Conservation (phyloP, 2,329 filamentous ascomycete genomes). For the Arthrobotrys entomopaga region DNA sequence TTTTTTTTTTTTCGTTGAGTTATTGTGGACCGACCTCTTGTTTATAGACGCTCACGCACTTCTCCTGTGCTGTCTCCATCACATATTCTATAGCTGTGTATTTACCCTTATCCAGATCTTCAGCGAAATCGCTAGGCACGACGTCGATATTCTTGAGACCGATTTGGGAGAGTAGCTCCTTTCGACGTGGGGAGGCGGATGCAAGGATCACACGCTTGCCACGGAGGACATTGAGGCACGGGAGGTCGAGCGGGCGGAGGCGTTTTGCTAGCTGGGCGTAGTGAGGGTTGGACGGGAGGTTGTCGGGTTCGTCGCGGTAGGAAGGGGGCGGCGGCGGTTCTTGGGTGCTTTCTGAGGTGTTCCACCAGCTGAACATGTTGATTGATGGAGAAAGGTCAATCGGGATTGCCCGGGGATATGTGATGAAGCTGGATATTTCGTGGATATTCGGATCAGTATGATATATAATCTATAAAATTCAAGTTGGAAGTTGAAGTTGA, state of each 20-base stretch:
- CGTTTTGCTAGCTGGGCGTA: constrained; percentile 36
- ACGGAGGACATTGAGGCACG: constrained; percentile 79
- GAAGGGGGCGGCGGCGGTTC: constrained; percentile 51
- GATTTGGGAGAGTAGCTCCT: constrained; percentile 79
- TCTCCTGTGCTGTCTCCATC: constrained; percentile 82
- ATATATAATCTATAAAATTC: neutral
- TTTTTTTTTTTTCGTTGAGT: neutral
- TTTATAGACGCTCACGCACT: constrained; percentile 79
- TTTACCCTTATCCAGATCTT: constrained; percentile 80
- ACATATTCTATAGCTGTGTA: constrained; percentile 91
- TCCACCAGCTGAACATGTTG: constrained; percentile 45
- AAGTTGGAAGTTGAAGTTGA: constrained; percentile 18
- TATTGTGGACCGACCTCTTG: constrained; percentile 64
- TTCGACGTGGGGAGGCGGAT: constrained; percentile 85
- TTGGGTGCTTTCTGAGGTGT: constrained; percentile 7
- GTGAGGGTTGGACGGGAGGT: constrained; percentile 14
- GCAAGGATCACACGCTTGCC: constrained; percentile 86
- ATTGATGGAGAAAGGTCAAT: neutral
- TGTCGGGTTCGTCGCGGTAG: constrained; percentile 32
- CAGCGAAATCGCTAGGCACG: constrained; percentile 81
- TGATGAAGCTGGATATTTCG: too few relatives aligned
- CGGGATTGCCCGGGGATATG: too few relatives aligned
- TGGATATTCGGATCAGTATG: too few relatives aligned
- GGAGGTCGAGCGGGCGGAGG: constrained; percentile 74
- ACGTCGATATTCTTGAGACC: constrained; percentile 85